Percentiles rank a stretch among this genome's conserved stretches.
phyloP scores from a whole-genome alignment of 306 rosid genomes.

The Quercus engelmannii region DNA sequence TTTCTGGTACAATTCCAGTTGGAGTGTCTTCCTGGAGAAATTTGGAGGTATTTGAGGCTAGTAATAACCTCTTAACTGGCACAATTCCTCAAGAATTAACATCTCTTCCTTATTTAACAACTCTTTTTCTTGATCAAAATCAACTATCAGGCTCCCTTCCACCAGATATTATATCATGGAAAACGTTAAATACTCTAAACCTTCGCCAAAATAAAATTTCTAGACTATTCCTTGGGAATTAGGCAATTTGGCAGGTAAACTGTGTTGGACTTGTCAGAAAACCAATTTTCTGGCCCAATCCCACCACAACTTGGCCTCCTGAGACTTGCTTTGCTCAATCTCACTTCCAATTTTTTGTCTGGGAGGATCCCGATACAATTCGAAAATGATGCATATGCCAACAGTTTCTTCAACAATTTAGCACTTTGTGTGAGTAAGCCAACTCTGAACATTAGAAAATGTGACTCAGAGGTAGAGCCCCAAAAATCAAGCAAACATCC shows the following conservation, averaged over 20 bases:
- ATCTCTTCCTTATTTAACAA: conserved; percentile 27
- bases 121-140: conserved; percentile 48
- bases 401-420: conserved; percentile 63
- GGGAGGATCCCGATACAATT: conserved; percentile 52
- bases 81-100: conserved; percentile 56
- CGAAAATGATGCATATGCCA: conserved; percentile 29
- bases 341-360: conserved; percentile 49
- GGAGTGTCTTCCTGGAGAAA: conserved; percentile 49
- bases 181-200: conserved; percentile 31
- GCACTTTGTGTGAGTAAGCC: conserved; percentile 48
- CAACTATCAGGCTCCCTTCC: conserved; percentile 49
- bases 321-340: conserved; percentile 23
- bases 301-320: conserved; percentile 26
- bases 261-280: conserved; percentile 57
- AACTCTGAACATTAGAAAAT: conserved; percentile 26
- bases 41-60: conserved; percentile 42
- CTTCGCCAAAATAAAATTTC: conserved; percentile 43
- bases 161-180: conserved; percentile 41
- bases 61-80: conserved; percentile 51
- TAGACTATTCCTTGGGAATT: conserved; percentile 46
- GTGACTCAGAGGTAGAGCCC: conserved; percentile 15
- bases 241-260: conserved; percentile 21
- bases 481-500: conserved; percentile 34
- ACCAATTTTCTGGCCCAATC: conserved; percentile 59
- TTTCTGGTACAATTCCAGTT: conserved; percentile 50